phyloP scores from a whole-genome alignment of 23 red algal genomes.

The Pyropia yezoensis region DNA sequence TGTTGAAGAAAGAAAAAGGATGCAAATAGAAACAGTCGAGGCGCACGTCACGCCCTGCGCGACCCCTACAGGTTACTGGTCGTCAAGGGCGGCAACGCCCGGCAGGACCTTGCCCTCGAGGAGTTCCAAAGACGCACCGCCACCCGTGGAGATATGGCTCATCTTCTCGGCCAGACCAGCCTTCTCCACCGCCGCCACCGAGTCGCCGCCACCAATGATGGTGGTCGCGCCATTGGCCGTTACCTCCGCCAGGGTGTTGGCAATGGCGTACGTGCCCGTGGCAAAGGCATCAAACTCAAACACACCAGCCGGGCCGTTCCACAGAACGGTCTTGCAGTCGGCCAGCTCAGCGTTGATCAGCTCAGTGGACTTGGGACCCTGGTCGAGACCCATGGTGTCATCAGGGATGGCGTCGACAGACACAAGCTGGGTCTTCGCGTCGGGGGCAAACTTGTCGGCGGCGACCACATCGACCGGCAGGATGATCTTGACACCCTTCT shows the following conservation, averaged over 20 bases:
- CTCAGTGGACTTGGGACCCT: constrained; percentile 61
- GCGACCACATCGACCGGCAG: constrained; percentile 83
- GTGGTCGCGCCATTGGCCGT: constrained; percentile 70
- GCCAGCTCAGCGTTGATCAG: constrained; percentile 60
- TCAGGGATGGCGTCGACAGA: constrained; percentile 64
- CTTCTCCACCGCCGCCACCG: constrained; percentile 97
- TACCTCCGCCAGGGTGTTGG: constrained; percentile 72
- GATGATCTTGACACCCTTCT: constrained; percentile 67
- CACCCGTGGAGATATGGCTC: constrained; percentile 97
- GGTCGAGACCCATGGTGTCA: constrained; percentile 96
- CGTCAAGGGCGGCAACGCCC: constrained; percentile 90
- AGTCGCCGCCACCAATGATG: constrained; percentile 98
- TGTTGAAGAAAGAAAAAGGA: no score
- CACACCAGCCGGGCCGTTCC: constrained; percentile 98
- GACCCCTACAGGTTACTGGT: constrained; percentile 26
- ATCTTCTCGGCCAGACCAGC: constrained; percentile 85
- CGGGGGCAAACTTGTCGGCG: constrained; percentile 85
- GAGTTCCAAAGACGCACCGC: constrained; percentile 90
- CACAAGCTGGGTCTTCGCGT: constrained; percentile 79
- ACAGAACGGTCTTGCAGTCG: constrained; percentile 86
- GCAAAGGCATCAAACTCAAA: constrained; percentile 96
- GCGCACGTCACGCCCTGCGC: no score
- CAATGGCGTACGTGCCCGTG: constrained; percentile 92
- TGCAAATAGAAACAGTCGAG: no score
- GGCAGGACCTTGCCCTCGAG: constrained; percentile 94